Evolutionary conservation across 192 early-diverging fungal genomes (phyloP).

Genomic region (Coemansia sp.): DNA sequence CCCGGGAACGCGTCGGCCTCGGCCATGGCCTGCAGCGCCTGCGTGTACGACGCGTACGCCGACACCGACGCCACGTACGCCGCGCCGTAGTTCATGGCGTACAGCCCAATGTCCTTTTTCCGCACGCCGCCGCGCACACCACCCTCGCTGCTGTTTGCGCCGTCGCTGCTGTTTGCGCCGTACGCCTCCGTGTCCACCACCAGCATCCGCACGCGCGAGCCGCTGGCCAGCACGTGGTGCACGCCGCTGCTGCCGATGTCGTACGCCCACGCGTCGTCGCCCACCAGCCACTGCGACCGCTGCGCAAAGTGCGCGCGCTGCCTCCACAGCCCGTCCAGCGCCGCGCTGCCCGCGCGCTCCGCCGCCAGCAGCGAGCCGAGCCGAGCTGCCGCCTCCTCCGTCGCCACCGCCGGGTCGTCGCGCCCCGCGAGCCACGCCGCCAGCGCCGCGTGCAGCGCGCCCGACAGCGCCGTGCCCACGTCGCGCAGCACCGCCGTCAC

Average conservation of each 20-base stretch:
- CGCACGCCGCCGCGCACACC: conserved; percentile 63
- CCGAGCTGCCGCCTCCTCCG: conserved; percentile 49
- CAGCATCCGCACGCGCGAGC: conserved; percentile 84
- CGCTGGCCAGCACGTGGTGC: conserved; percentile 82
- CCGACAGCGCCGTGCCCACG: conserved; percentile 46
- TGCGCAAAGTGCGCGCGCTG: conserved; percentile 45
- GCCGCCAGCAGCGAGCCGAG: conserved; percentile 47
- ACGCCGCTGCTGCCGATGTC: conserved; percentile 85
- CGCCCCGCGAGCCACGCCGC: conserved; percentile 63
- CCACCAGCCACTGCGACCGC: conserved; percentile 84
- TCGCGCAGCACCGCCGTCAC: conserved; percentile 60
- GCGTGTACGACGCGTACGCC: conserved; percentile 80
- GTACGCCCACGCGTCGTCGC: conserved; percentile 80
- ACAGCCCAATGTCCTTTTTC: conserved; percentile 94
- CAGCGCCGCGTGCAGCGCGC: conserved; percentile 57
- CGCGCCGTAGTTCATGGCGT: conserved; percentile 90
- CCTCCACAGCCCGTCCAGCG: conserved; percentile 20
- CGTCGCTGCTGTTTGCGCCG: conserved; percentile 45
- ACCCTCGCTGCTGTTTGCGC: conserved; percentile 54
- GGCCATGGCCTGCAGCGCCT: conserved; percentile 78
- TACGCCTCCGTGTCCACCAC: conserved; percentile 86
- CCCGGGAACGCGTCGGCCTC: conserved; percentile 89
- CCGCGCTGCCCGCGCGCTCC: conserved; percentile 14
- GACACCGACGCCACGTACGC: conserved; percentile 91
- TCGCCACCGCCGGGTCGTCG: conserved; percentile 55